Base-by-base conservation (phyloP, 257 asterid genomes). In the Solanum pimpinellifolium region DNA sequence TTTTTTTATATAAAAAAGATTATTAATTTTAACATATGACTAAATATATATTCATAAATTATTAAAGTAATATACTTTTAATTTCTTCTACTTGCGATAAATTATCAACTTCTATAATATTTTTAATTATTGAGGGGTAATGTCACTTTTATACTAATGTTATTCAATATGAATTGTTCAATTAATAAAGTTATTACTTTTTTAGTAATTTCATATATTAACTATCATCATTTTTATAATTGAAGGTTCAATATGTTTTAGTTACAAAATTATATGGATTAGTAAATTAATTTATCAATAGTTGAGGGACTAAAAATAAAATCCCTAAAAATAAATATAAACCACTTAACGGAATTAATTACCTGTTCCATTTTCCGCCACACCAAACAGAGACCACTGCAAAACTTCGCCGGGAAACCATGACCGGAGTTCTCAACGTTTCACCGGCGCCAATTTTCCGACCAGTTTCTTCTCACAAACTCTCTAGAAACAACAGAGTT, bases 401-500 rank as follows among this genome's bases (percentile, higher is more conserved):
- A 5, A 68, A 69, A 21, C 39, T 33, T 89, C 74, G 73, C 89
- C 89, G 83, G 87, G 11, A 59, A 84, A 81, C 77, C 75, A 95
- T 95, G 97, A 95, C 93, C 87, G 94, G 96, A 85, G 87, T 92
- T 59, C 85, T 95, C 89, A 93, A 92, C 87, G 56, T 92, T 83
- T 75, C 92, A 3, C 87, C 94, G 3, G 31, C 93, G 42, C 94
- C 98, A 35, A 69, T 91, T 80, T 86, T 90, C 91, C 91, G 93
- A 88, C 95, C 95, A 75, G 56, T 87, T 62, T 82, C 89, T 49
- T 20, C 76, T 41, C 90, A 88, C 25, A 85, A 88, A 86, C 76
- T 39, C 11, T 87, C 14, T 49, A 59, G 2, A 41, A 90, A 80
- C 59, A 82, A 42, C 86, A 89, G 93, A 87, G 60, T 69, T 29